A percentile compares a stretch with the other conserved stretches of the same genome.
phyloP scores from a whole-genome alignment of 306 rosid species.

The Quillaja saponaria region DNA sequence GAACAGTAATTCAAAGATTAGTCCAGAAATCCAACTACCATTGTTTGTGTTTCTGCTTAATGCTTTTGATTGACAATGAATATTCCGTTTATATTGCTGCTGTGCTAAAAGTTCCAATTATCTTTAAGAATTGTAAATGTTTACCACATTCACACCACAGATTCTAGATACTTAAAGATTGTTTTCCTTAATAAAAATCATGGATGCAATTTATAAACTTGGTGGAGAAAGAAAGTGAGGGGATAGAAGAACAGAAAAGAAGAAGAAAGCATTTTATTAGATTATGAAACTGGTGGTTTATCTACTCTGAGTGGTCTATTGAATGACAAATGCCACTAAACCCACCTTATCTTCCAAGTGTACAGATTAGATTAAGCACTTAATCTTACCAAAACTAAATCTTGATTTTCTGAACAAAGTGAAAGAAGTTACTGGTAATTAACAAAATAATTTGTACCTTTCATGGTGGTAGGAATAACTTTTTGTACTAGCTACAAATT shows the following conservation, averaged over 20 bases:
- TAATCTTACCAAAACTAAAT: constrained; percentile 40
- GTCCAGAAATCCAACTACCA: not conserved
- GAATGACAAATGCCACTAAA: constrained; percentile 51
- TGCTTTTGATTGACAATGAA: constrained; percentile 11
- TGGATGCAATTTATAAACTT: constrained; percentile 5
- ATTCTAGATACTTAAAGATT: constrained; percentile 11
- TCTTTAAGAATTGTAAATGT: constrained; percentile 2
- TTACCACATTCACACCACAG: constrained; percentile 9
- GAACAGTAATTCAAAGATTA: no score
- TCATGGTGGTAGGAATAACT: constrained; percentile 53
- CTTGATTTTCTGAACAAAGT: constrained; percentile 21
- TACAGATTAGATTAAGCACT: constrained; percentile 48
- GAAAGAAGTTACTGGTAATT: no score
- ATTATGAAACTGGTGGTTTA: constrained; percentile 25
- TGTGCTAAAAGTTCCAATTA: constrained; percentile 16
- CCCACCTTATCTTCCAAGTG: constrained; percentile 49
- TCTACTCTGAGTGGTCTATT: constrained; percentile 21
- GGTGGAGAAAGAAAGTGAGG: constrained; percentile 28
- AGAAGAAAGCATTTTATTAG: not conserved
- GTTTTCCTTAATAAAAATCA: constrained; percentile 22
- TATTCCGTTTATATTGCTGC: constrained; percentile 18
- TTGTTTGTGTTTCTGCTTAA: not conserved
- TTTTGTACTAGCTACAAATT: constrained; percentile 35
- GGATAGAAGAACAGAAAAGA: not conserved
- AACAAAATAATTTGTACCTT: constrained; percentile 35